These are phyloP conservation scores for Triglochin maritima DNA, from an alignment of 106 monocot species.

Conservation along the genomic window DNA sequence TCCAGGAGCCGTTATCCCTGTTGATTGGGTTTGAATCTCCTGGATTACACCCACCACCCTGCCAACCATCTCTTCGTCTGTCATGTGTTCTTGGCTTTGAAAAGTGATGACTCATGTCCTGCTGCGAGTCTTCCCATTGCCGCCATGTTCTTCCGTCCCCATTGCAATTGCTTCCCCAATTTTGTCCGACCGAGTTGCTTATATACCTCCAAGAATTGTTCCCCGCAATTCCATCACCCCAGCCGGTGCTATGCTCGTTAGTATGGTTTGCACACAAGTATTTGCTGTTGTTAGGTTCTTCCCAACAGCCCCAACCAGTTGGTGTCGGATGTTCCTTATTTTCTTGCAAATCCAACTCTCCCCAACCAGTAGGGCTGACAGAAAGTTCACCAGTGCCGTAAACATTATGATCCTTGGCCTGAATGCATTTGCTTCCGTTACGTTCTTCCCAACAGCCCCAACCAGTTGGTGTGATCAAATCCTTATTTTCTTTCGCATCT, in stretches of 20 bases:
- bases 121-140: background rate
- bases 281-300: background rate
- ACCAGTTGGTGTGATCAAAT: background rate
- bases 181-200: background rate
- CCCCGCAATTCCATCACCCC: background rate
- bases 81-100: background rate
- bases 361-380: no score
- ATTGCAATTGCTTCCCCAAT: background rate
- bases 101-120: background rate
- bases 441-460: slow-evolving; percentile 12
- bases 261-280: background rate
- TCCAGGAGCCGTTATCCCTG: background rate
- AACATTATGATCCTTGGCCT: no score
- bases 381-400: background rate
- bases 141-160: background rate
- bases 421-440: background rate
- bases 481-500: background rate
- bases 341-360: background rate
- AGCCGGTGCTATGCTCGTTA: background rate
- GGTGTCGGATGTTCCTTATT: background rate
- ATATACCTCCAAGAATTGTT: background rate
- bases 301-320: slow-evolving; percentile 13
- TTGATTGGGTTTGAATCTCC: background rate
- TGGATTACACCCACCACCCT: background rate
- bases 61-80: background rate